Evolutionary conservation across 2,329 filamentous ascomycete species (phyloP).

Genomic region (Geoglossum cookeanum): DNA sequence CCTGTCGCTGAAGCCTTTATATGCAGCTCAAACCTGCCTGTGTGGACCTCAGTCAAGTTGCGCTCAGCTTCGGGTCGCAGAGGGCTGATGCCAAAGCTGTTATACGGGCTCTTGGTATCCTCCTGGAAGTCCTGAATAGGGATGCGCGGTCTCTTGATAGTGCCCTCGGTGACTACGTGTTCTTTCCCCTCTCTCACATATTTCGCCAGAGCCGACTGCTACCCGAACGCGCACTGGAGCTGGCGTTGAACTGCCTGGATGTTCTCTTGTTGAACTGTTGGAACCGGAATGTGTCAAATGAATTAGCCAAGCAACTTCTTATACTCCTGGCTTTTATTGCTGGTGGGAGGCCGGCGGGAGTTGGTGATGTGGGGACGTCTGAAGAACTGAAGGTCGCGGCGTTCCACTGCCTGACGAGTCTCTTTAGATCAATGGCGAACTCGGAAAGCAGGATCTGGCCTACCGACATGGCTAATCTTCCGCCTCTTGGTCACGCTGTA

Average conservation of each 20-base stretch:
- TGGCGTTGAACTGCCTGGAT: conserved; percentile 54
- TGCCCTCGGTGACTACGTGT: conserved; percentile 81
- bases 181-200: conserved; percentile 80
- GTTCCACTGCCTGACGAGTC: conserved; percentile 46
- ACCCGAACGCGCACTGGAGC: conserved; percentile 53
- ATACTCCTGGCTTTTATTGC: conserved; percentile 69
- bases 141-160: conserved; percentile 39
- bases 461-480: conserved; percentile 41
- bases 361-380: conserved; percentile 28
- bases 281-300: conserved; percentile 48
- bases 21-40: conserved; percentile 36
- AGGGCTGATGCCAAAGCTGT: conserved; percentile 27
- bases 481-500: conserved; percentile 63
- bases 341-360: conserved; percentile 46
- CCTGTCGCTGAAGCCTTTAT: conserved; percentile 10
- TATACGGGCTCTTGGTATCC: conserved; percentile 25
- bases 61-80: conserved; percentile 29
- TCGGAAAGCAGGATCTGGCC: conserved; percentile 29
- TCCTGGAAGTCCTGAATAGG: conserved; percentile 21
- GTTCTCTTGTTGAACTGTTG: conserved; percentile 63
- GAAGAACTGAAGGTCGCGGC: conserved; percentile 61
- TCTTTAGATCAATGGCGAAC: conserved; percentile 41
- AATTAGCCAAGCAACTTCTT: conserved; percentile 66
- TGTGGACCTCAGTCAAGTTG: conserved; percentile 36
- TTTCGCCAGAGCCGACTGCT: conserved; percentile 57